phyloP scores from a whole-genome alignment of 1,139 yeast genomes.

The Geotrichum reessii region DNA sequence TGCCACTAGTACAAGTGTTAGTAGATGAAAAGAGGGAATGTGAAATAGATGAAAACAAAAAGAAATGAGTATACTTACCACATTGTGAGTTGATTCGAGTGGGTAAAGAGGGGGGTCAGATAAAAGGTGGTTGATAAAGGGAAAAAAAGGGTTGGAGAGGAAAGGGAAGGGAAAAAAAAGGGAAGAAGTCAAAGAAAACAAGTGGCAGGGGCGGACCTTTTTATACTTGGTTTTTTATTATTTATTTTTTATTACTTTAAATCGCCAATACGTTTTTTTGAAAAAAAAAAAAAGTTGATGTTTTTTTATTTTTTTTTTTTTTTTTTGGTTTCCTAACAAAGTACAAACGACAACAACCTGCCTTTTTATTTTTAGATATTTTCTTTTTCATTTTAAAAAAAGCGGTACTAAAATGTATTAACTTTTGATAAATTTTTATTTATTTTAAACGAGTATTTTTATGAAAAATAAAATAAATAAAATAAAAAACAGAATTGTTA shows the following conservation, averaged over 20 bases:
- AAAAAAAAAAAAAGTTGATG: conserved; percentile 21
- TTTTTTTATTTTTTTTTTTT: neutral
- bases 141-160: conserved; percentile 15
- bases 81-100: conserved; percentile 24
- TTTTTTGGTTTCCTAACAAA: neutral
- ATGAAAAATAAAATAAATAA: no score
- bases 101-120: conserved; percentile 24
- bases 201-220: conserved; percentile 22
- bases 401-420: neutral
- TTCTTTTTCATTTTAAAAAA: neutral
- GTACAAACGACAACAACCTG: neutral
- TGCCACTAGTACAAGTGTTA: conserved; percentile 53
- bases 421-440: neutral
- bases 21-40: neutral
- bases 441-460: no score
- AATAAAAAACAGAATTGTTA: no score
- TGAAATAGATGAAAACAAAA: neutral
- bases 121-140: conserved; percentile 25
- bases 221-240: conserved; percentile 18
- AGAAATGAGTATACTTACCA: conserved; percentile 12
- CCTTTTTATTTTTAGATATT: no score
- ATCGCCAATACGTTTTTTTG: conserved; percentile 24
- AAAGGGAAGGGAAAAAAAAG: conserved; percentile 25
- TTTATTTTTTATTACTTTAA: no score
- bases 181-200: conserved; percentile 23